Evolutionary conservation across 306 rosid species (phyloP), one percentile per base, ranked within the genome.

Genomic region (Alnus rubra): DNA sequence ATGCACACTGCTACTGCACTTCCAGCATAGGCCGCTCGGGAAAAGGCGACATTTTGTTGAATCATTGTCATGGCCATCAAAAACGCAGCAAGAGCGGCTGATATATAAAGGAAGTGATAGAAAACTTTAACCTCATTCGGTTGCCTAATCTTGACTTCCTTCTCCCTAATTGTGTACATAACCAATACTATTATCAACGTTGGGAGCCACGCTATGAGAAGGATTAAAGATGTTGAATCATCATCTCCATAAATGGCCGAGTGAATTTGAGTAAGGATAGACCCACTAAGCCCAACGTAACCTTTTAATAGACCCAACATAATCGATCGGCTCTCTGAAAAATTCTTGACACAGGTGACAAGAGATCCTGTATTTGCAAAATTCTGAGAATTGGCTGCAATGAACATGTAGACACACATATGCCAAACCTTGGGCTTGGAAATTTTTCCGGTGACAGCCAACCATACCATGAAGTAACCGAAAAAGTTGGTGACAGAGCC

Each of bases 381-480:
- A 19, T 83, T 86, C 56, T 83, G 87, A 13, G 91, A 85, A 76
- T 88, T 85, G 7, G 89, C 87, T 1, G 86, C 89, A 3, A 83
- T 5, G 69, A 78, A 83, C 16, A 88, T 83, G 79, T 88, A 88
- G 2, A 79, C 42, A 59, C 87, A 85, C 91, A 88, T 88, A 3
- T 88, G 89, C 91, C 91, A 86, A 15, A 86, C 78, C 55, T 64
- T 7, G 0, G 89, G 91, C 19, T 79, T 82, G 11, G 82, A 31
- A 16, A 88, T 85, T 72, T 30, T 81, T 10, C 82, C 79, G 3
- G 86, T 83, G 19, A 88, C 80, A 18, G 88, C 82, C 1, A 86
- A n/a, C 88, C 89, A 86, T n/a, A 88, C 81, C 86, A 88, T 85
- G 83, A 88, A 88, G 44, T 81, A 86, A 2, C 89, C 87, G 4